These are phyloP conservation scores for Drosera capensis DNA, from an alignment of 148 eudicot genomes.

Conservation along the genomic window DNA sequence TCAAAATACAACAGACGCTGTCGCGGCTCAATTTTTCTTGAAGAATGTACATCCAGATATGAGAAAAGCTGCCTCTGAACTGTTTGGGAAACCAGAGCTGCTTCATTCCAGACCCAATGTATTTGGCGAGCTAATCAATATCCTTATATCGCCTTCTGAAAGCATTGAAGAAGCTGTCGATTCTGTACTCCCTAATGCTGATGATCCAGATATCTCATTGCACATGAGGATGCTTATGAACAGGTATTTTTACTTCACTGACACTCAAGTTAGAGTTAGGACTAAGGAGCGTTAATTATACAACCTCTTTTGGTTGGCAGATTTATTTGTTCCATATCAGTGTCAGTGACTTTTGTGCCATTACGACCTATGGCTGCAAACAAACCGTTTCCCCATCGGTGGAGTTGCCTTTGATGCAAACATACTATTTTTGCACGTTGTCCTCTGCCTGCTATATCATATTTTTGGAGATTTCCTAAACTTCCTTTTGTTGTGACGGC, in stretches of 20 bases:
- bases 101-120: constrained; percentile 61
- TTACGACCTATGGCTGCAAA: too few species aligned
- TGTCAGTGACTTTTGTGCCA: too few species aligned
- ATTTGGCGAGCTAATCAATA: constrained; percentile 73
- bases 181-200: constrained; percentile 45
- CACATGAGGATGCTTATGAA: constrained; percentile 95
- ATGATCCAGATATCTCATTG: constrained; percentile 59
- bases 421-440: too few species aligned
- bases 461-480: too few species aligned
- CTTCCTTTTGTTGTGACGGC: too few species aligned
- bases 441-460: too few species aligned
- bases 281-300: too few species aligned
- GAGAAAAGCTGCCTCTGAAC: constrained; percentile 51
- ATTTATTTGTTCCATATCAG: too few species aligned
- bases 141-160: constrained; percentile 65
- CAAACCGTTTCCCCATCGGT: too few species aligned
- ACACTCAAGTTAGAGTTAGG: too few species aligned
- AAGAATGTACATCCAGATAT: constrained; percentile 56
- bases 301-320: too few species aligned
- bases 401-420: too few species aligned
- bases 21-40: constrained; percentile 90
- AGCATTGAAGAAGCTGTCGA: constrained; percentile 53
- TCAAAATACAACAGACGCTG: constrained; percentile 88
- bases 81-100: constrained; percentile 57
- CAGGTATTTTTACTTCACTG: constrained; percentile 23